These are phyloP conservation scores for Ceratocystis alfenasii DNA, from an alignment of 2,329 filamentous ascomycete genomes.

Conservation along the genomic window DNA sequence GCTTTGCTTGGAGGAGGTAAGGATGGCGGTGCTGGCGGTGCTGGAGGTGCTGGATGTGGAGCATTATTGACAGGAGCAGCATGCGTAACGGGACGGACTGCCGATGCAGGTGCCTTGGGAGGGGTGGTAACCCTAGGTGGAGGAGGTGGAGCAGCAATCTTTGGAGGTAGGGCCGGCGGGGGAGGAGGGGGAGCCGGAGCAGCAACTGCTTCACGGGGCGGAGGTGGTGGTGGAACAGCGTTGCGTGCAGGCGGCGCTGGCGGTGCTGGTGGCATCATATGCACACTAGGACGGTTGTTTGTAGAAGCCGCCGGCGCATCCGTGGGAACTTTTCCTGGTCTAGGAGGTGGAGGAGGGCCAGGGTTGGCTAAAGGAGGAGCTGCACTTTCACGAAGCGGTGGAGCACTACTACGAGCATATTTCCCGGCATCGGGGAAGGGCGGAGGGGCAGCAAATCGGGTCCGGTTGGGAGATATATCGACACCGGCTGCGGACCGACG, in stretches of 20 bases:
- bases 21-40: constrained; percentile 23
- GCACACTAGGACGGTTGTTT: constrained; percentile 16
- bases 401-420: constrained; percentile 51
- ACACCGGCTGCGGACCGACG: constrained; percentile 42
- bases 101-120: constrained; percentile 2
- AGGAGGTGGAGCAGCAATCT: constrained; percentile 16
- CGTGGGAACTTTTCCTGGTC: constrained; percentile 17
- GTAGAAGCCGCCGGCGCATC: constrained; percentile 23
- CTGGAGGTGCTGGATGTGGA: constrained; percentile 17
- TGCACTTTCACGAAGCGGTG: constrained; percentile 17
- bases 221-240: constrained; percentile 25
- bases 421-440: constrained; percentile 83
- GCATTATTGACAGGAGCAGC: background rate
- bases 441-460: constrained; percentile 72
- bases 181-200: constrained; percentile 28
- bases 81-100: constrained; percentile 11
- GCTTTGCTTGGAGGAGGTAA: constrained; percentile 2
- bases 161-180: constrained; percentile 26
- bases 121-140: constrained; percentile 13
- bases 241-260: constrained; percentile 18
- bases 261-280: constrained; percentile 19
- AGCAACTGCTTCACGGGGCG: constrained; percentile 26
- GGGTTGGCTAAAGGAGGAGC: constrained; percentile 18
- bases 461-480: constrained; percentile 44
- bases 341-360: constrained; percentile 20